phyloP scores from a whole-genome alignment of 176 grass and related monocot species.

The Leersia perrieri region DNA sequence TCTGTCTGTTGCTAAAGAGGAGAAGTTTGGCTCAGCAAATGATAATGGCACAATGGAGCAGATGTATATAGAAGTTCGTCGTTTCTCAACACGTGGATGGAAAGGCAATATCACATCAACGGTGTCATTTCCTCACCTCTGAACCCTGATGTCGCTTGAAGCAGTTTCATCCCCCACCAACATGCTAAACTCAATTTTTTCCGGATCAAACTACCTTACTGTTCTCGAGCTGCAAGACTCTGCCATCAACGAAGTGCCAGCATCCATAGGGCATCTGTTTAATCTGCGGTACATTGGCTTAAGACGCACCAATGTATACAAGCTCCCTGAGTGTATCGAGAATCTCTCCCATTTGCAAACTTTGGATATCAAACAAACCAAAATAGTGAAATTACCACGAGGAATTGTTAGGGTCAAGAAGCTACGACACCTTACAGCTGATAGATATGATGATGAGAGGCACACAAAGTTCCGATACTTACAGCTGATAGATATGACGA shows the following conservation, averaged over 20 bases:
- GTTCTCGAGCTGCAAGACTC: slow-evolving; percentile 41
- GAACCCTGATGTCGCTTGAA: slow-evolving; percentile 24
- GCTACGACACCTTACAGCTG: slow-evolving; percentile 26
- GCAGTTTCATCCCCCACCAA: background rate
- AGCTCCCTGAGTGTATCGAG: slow-evolving; percentile 31
- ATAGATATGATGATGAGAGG: background rate
- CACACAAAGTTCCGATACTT: background rate
- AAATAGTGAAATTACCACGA: slow-evolving; percentile 20
- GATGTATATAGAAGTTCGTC: slow-evolving; percentile 16
- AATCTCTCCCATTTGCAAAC: slow-evolving; percentile 35
- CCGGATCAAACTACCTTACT: slow-evolving; percentile 16
- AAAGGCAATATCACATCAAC: background rate
- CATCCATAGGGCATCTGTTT: slow-evolving; percentile 29
- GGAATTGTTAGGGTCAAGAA: slow-evolving; percentile 22
- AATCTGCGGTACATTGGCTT: slow-evolving; percentile 44
- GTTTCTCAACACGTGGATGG: slow-evolving; percentile 30
- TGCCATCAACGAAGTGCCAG: slow-evolving; percentile 9
- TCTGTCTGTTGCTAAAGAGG: slow-evolving; percentile 29
- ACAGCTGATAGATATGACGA: background rate
- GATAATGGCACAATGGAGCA: background rate
- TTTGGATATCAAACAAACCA: slow-evolving; percentile 6
- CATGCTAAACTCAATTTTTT: background rate
- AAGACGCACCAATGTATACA: slow-evolving; percentile 28
- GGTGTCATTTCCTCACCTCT: background rate
- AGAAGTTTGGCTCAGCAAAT: slow-evolving; percentile 29